Conservation (phyloP, 2,329 filamentous ascomycete species). For the Xylariaceae sp. region DNA sequence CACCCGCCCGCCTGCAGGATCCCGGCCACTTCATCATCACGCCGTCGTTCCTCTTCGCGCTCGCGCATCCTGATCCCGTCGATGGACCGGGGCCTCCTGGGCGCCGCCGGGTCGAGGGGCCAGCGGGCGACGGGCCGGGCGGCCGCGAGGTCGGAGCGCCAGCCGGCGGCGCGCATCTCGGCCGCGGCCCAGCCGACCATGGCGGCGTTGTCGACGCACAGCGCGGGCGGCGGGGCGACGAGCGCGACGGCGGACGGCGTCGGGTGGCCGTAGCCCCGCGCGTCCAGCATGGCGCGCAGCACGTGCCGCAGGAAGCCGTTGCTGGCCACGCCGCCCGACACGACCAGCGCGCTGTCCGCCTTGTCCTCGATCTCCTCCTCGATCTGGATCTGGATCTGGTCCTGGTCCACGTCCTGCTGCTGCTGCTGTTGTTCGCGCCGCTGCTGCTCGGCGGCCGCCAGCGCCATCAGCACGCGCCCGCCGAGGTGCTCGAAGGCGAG, state of each 20-base stretch:
- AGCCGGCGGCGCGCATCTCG: conserved; percentile 84
- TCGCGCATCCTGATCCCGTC: background rate
- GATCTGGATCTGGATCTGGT: conserved; percentile 14
- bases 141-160: conserved; percentile 52
- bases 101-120: conserved; percentile 57
- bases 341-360: conserved; percentile 49
- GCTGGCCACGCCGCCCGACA: conserved; percentile 85
- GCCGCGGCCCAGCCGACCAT: conserved; percentile 95
- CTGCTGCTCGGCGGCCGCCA: conserved; percentile 28
- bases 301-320: conserved; percentile 73
- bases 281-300: conserved; percentile 47
- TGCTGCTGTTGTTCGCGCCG: background rate
- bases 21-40: background rate
- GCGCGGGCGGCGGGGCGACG: conserved; percentile 63
- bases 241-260: no score
- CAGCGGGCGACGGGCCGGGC: conserved; percentile 60
- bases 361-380: no score
- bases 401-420: conserved; percentile 3
- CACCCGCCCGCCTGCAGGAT: conserved; percentile 30
- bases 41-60: no score
- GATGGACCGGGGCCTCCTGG: no score
- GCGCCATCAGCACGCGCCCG: conserved; percentile 62
- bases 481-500: conserved; percentile 82
- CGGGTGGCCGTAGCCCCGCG: conserved; percentile 55
- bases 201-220: conserved; percentile 92